Evolutionary conservation across 371 early-diverging fungal species (phyloP).

Genomic region (Conidiobolus incongruus): DNA sequence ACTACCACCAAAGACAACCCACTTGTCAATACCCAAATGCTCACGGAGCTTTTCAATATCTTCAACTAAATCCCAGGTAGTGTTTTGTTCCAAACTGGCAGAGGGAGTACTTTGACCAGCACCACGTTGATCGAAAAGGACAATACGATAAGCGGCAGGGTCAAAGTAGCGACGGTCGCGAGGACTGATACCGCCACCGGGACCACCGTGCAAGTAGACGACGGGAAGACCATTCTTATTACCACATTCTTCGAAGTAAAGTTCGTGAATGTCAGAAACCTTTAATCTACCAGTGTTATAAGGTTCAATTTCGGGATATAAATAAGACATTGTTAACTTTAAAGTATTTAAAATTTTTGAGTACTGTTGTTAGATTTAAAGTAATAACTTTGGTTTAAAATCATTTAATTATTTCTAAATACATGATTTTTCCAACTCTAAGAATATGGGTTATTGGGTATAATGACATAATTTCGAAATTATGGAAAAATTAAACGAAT

Average conservation of each 20-base stretch:
- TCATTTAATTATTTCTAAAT: background rate
- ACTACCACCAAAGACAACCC: slow-evolving; percentile 37
- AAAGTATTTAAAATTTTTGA: background rate
- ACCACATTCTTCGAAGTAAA: slow-evolving; percentile 18
- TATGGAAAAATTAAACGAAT: no score
- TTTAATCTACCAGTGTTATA: slow-evolving; percentile 19
- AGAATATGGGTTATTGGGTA: no score
- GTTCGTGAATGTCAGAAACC: slow-evolving; percentile 22
- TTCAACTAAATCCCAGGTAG: slow-evolving; percentile 20
- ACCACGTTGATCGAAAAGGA: slow-evolving; percentile 37
- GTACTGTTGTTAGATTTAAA: background rate
- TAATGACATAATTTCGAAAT: no score
- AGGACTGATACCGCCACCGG: background rate
- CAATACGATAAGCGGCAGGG: slow-evolving; percentile 22
- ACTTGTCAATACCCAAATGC: slow-evolving; percentile 23
- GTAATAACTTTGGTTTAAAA: background rate
- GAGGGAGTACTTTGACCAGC: slow-evolving; percentile 29
- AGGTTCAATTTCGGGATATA: slow-evolving; percentile 21
- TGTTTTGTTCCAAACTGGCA: slow-evolving; percentile 22
- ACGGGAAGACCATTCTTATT: slow-evolving; percentile 17
- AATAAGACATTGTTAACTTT: slow-evolving; percentile 5
- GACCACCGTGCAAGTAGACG: slow-evolving; percentile 20
- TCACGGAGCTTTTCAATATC: slow-evolving; percentile 24
- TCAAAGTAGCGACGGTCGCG: slow-evolving; percentile 32
- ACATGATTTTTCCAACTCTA: no score